A percentile compares a stretch with the other conserved stretches of the same genome.
Conservation (phyloP, 2,329 filamentous ascomycete genomes). For the Xylariales sp. region DNA sequence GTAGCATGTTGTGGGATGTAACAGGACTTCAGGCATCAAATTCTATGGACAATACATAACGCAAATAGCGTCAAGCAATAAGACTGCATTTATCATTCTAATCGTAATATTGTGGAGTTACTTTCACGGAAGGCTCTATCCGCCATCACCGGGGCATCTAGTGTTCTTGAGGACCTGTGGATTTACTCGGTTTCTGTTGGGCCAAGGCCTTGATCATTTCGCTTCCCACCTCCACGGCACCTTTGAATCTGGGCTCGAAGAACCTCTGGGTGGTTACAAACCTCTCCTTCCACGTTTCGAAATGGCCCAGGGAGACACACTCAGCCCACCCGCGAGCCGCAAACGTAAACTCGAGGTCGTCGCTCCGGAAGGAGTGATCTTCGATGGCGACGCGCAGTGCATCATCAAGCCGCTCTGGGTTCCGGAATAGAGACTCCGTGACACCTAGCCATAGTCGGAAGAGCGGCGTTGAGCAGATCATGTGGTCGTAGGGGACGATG, state of each 20-base stretch:
- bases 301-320: conserved; percentile 85
- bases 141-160: no score
- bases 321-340: conserved; percentile 95
- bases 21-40: no score
- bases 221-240: conserved; percentile 84
- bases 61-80: no score
- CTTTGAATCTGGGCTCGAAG: conserved; percentile 85
- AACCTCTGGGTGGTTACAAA: conserved; percentile 89
- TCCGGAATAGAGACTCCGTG: conserved; percentile 93
- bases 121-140: no score
- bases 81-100: no score
- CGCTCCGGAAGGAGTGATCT: conserved; percentile 87
- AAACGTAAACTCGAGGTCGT: conserved; percentile 97
- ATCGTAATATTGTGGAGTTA: no score
- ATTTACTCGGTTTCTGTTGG: no score
- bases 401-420: conserved; percentile 74
- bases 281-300: conserved; percentile 86
- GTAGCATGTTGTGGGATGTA: no score
- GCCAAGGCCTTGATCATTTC: conserved; percentile 95
- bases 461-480: conserved; percentile 97
- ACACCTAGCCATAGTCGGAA: conserved; percentile 96
- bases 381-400: conserved; percentile 81
- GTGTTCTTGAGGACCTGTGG: no score
- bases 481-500: conserved; percentile 97
- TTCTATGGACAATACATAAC: no score